These are phyloP conservation scores for Venturia nashicola DNA, from an alignment of 2,329 filamentous ascomycete species.

Conservation along the genomic window DNA sequence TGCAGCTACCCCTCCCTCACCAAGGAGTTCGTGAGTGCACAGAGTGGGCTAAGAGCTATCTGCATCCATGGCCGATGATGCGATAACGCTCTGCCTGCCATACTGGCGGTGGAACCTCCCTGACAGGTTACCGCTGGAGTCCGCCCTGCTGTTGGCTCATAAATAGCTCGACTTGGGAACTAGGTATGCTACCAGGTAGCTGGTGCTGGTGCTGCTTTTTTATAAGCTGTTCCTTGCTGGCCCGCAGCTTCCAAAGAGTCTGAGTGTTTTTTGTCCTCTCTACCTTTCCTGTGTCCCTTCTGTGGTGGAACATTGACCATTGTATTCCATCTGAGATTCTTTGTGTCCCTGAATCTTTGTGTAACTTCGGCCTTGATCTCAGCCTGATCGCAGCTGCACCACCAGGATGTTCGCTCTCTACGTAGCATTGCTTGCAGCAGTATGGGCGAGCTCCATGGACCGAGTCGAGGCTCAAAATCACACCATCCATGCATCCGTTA, in stretches of 20 bases:
- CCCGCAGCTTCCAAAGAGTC: not conserved
- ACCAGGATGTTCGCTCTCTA: not conserved
- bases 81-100: not conserved
- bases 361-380: not conserved
- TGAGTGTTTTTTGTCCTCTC: not conserved
- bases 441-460: slow-evolving; percentile 3
- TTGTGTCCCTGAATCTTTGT: not conserved
- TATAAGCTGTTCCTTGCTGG: not conserved
- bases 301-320: not conserved
- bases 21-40: not conserved
- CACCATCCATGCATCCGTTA: slow-evolving; percentile 25
- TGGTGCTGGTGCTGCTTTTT: too few relatives aligned
- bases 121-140: not conserved
- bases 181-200: not conserved
- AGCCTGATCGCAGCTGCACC: not conserved
- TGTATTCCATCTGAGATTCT: not conserved
- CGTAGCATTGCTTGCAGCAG: not conserved
- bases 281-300: not conserved
- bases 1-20: not conserved
- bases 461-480: slow-evolving; percentile 6
- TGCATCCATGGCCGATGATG: not conserved
- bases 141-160: not conserved
- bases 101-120: not conserved
- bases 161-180: not conserved
- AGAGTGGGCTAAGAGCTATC: not conserved